Base-by-base conservation (phyloP, 495 filamentous ascomycete species). In the Daldinia vernicosa region DNA sequence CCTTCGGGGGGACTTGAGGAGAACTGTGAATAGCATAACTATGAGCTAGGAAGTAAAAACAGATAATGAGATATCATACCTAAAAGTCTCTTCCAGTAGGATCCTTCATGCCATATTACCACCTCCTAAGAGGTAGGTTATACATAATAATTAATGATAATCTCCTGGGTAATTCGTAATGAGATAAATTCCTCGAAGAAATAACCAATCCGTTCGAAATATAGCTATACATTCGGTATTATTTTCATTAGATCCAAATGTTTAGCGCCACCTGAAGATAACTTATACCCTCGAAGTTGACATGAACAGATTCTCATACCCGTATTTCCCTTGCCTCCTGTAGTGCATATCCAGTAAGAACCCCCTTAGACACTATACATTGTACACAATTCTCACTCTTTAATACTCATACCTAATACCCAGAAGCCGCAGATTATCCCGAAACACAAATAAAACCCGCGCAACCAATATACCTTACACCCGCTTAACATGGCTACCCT, bases 401-500 rank as follows among this genome's bases (percentile, higher is more conserved):
- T 22, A 35, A 4, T 12, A 9, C 32, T 19, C 6, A 15, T 45
- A n/a, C n/a, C n/a, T n/a, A 47, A 12, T 3, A 47, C 43, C 43
- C 43, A 47, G 24, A 11, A 12, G 14, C 4, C 1, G 8, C 11
- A 47, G 24, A 47, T 40, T 5, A 15, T 17, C 2, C 39, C 19
- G 11, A 47, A 47, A 24, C 17, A 22, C 17, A 12, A 9, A 47
- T 12, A 47, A 47, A 14, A 35, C 12, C 33, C 0, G 33, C 14
- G 33, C 14, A 35, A 15, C 19, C 8, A 40, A 6, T 43, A 26
- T 2, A 45, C 11, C 58, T 43, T 67, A 70, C 15, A 71, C 57
- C 39, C 58, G 60, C 30, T 55, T 52, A 6, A 47, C 28, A 1
- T 35, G 71, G 19, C 70, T 74, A 22, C 70, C 70, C 56, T 80